Percentiles rank a stretch among this genome's conserved stretches.
Conservation (phyloP, 768 basidiomycete species). For the Tylopilus intermedius region DNA sequence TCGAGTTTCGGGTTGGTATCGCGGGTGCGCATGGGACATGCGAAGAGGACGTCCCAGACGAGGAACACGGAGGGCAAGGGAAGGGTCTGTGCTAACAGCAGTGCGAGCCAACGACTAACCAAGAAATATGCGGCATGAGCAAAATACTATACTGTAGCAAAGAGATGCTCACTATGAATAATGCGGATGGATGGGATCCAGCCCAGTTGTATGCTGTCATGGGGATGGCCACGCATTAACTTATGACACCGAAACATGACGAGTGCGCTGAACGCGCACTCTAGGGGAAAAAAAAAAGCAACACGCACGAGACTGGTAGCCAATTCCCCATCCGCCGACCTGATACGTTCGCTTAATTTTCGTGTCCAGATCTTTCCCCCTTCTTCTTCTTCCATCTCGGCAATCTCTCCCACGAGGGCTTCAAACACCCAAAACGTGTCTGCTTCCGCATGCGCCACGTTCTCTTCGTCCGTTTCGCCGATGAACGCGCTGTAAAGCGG, state of each 20-base stretch:
- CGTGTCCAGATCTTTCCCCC: slow-evolving; percentile 58
- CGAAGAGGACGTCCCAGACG: slow-evolving; percentile 71
- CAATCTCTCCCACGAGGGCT: slow-evolving; percentile 64
- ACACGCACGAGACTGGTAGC: slow-evolving; percentile 49
- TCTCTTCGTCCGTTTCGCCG: slow-evolving; percentile 57
- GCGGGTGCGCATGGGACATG: slow-evolving; percentile 50
- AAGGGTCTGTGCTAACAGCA: slow-evolving; percentile 68
- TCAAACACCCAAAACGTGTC: slow-evolving; percentile 84
- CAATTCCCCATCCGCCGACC: slow-evolving; percentile 62
- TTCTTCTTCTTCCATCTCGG: slow-evolving; percentile 68
- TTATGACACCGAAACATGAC: not conserved
- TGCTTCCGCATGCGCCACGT: slow-evolving; percentile 65
- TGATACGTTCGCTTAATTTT: slow-evolving; percentile 54
- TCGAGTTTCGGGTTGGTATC: slow-evolving; percentile 58
- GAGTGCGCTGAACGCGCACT: not conserved
- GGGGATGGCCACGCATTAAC: not conserved
- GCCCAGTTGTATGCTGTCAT: slow-evolving; percentile 52
- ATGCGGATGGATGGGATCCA: slow-evolving; percentile 70
- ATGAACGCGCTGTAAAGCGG: slow-evolving; percentile 60
- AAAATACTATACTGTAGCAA: not conserved
- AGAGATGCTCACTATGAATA: slow-evolving; percentile 64
- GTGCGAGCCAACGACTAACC: slow-evolving; percentile 67
- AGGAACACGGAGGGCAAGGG: slow-evolving; percentile 54
- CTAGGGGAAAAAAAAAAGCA: not conserved
- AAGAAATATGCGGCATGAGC: not conserved